Evolutionary conservation across 352 stramenopile genomes (phyloP).

Genomic region (Globisporangium nagaii): DNA sequence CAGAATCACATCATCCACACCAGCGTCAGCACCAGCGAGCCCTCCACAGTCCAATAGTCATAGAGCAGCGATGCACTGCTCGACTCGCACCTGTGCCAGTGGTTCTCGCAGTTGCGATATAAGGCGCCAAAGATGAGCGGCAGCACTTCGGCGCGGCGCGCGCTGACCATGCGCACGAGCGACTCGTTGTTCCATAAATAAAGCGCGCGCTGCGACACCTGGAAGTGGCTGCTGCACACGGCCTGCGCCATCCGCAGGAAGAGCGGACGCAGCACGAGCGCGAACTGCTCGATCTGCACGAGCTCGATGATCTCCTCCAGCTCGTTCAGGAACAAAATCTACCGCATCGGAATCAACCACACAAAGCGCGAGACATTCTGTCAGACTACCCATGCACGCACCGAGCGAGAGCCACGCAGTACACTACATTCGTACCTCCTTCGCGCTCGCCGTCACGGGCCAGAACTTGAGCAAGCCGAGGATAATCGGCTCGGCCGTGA

Average conservation of each 20-base stretch:
- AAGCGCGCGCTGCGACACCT: conserved; percentile 94
- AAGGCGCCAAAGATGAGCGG: conserved; percentile 94
- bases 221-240: conserved; percentile 94
- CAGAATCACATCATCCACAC: too few relatives aligned
- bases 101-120: conserved; percentile 85
- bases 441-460: conserved; percentile 89
- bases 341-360: too few relatives aligned
- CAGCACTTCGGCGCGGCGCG: conserved; percentile 90
- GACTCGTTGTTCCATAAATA: conserved; percentile 99
- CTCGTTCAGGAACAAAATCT: conserved; percentile 96
- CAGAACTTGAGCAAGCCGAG: conserved; percentile 93
- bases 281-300: conserved; percentile 81
- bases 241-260: conserved; percentile 80
- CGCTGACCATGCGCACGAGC: conserved; percentile 93
- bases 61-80: too few relatives aligned
- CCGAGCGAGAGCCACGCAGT: too few relatives aligned
- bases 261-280: conserved; percentile 47
- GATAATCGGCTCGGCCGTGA: conserved; percentile 93
- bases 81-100: conserved; percentile 93
- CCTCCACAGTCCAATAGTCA: too few relatives aligned
- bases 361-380: too few relatives aligned
- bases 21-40: too few relatives aligned
- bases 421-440: conserved; percentile 95
- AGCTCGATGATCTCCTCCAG: conserved; percentile 98
- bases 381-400: too few relatives aligned